Evolutionary conservation across 1,284 basidiomycete genomes (phyloP), one percentile per base, ranked within the genome.

Genomic region (Chalciporus piperatoides): DNA sequence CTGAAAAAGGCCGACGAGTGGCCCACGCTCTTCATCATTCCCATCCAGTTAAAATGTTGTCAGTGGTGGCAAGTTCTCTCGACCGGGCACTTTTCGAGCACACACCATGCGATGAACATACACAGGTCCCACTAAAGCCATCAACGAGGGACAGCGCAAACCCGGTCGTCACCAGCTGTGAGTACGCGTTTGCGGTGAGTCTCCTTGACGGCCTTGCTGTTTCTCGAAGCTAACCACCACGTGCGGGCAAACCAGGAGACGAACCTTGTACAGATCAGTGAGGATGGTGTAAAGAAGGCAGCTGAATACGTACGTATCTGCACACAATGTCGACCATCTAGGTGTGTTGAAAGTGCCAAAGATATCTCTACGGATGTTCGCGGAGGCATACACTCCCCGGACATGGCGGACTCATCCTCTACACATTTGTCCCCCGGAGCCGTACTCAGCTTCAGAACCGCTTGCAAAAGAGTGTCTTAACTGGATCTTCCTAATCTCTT

Each of bases 401-500:
- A 82, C 86, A 35, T 92, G 88, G 88, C 78, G 84, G 25, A 82
- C 80, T 2, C 87, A 91, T 53, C 77, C 85, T 0, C 71, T 91
- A 21, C 89, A 91, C 61, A 74, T 89, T 35, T 78, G 78, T 55
- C 85, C 89, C 7, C 70, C 77, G 0, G 81, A 84, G 53, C 78
- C 81, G 0, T 82, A 80, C 61, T 71, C 77, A 32, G 68, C 75
- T 5, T 57, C 67, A 3, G 71, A 83, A 45, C 76, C 80, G 3
- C 67, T 73, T 42, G 85, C 81, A 15, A 76, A 72, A 59, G 65
- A 73, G 33, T 77, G 79, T 23, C 71, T 92, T 25, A 73, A 91
- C 67, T 92, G 90, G 90, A 83, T 92, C 53, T 92, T 92, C 67
- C 75, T 91, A 45, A 82, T 92, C 30, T 89, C 89, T 0, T 76